phyloP scores from a whole-genome alignment of 2,329 filamentous ascomycete species.

The Venturia asperata region DNA sequence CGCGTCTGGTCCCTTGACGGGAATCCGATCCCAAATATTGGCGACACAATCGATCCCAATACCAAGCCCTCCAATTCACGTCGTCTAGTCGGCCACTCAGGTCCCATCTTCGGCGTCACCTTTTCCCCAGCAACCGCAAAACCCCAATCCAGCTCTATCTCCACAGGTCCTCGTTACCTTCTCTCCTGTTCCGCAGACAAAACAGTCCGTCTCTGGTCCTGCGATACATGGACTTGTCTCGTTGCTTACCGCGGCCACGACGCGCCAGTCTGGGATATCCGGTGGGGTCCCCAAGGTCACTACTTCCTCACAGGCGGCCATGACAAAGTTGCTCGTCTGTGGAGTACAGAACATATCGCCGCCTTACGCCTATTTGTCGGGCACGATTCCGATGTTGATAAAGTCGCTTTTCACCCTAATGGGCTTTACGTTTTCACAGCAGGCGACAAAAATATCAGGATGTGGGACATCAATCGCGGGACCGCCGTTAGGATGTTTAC shows the following conservation, averaged over 20 bases:
- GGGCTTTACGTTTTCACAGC: slow-evolving; percentile 90
- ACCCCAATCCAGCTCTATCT: slow-evolving; percentile 37
- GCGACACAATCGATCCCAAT: slow-evolving; percentile 52
- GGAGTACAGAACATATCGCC: slow-evolving; percentile 88
- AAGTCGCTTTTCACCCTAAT: slow-evolving; percentile 90
- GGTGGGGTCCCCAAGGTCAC: slow-evolving; percentile 88
- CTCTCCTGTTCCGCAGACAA: slow-evolving; percentile 84
- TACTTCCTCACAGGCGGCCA: slow-evolving; percentile 86
- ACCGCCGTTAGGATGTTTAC: slow-evolving; percentile 85
- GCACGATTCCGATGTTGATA: slow-evolving; percentile 88
- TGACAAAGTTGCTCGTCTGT: slow-evolving; percentile 84
- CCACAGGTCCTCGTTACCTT: slow-evolving; percentile 63
- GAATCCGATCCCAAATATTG: slow-evolving; percentile 64
- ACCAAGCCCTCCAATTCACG: slow-evolving; percentile 55
- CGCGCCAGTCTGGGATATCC: slow-evolving; percentile 78
- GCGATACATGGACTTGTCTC: slow-evolving; percentile 86
- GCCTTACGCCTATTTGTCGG: slow-evolving; percentile 83
- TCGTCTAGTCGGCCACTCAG: slow-evolving; percentile 77
- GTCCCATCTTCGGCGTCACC: slow-evolving; percentile 78
- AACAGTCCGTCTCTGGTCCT: slow-evolving; percentile 83
- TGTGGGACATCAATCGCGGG: slow-evolving; percentile 92
- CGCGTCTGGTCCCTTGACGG: slow-evolving; percentile 90
- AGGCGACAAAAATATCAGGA: slow-evolving; percentile 86
- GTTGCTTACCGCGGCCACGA: slow-evolving; percentile 93
- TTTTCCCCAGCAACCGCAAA: slow-evolving; percentile 67